These are phyloP conservation scores for Malus hybrid DNA, from an alignment of 331 rosid species.

Conservation along the genomic window DNA sequence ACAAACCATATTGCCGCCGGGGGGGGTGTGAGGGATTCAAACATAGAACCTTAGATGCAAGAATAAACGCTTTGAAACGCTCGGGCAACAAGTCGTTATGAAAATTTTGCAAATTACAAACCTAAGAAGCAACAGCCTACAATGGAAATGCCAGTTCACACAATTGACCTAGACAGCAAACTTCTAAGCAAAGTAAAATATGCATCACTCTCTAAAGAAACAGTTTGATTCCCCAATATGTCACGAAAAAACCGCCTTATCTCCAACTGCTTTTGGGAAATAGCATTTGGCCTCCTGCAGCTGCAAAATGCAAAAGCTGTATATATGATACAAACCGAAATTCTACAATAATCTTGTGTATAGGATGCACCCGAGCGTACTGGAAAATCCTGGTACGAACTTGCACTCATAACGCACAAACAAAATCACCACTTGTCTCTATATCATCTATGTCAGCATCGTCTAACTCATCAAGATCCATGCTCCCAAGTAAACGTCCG, in stretches of 20 bases:
- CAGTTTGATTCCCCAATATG: slow-evolving; percentile 13
- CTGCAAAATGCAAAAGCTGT: slow-evolving; percentile 1
- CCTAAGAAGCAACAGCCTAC: not conserved
- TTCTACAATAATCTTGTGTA: not conserved
- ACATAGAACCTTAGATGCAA: not conserved
- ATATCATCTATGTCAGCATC: slow-evolving; percentile 81
- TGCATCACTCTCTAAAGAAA: not conserved
- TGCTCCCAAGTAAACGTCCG: slow-evolving; percentile 55
- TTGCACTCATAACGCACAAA: slow-evolving; percentile 45
- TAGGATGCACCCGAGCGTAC: not conserved
- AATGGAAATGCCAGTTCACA: not conserved
- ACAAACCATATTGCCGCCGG: no score
- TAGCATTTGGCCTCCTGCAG: slow-evolving; percentile 4
- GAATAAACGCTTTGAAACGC: no score
- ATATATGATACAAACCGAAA: not conserved
- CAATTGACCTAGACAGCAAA: slow-evolving; percentile 11
- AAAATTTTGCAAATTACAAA: not conserved
- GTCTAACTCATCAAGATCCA: slow-evolving; percentile 84
- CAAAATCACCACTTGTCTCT: slow-evolving; percentile 90
- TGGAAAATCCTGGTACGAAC: not conserved
- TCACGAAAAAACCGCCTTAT: not conserved
- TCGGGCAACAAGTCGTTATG: not conserved
- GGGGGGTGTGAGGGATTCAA: not conserved
- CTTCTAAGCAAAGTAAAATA: slow-evolving; percentile 8
- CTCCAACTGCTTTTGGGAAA: not conserved